Evolutionary conservation across 768 basidiomycete genomes (phyloP), one percentile per base, ranked within the genome.

Genomic region (Boletus patriciae): DNA sequence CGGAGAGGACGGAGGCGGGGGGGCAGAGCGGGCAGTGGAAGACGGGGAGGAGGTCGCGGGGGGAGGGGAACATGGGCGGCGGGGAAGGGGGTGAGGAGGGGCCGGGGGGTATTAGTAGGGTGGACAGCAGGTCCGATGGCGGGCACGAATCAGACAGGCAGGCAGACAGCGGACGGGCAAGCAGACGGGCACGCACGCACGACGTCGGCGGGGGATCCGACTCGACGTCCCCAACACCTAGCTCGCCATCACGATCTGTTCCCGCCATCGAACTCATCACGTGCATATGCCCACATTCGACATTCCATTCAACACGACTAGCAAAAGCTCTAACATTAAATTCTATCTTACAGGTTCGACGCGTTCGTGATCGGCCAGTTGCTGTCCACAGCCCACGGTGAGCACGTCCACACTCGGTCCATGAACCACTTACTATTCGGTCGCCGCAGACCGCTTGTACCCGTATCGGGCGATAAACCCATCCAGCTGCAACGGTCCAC

Each of bases 401-500:
- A 55, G 42, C 19, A 19, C 15, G 27, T 7, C 43, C 27, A 9
- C 38, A 15, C 38, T n/a, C 37, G 16, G 16, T 40, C 38, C 18
- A 40, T n/a, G 18, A 9, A 4, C 8, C 38, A 40, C 38, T 77
- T 72, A 95, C 94, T 97, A 96, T 55, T 80, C 83, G 19, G 80
- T 76, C 40, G 71, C 71, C 40, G 71, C 71, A 38, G 81, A 71
- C 40, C 93, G 83, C 73, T 78, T 87, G 79, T 83, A 98, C 7
- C 92, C 94, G 68, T 86, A 87, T 70, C 83, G 84, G 51, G 59
- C 63, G 60, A 90, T 85, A 70, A 94, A 99, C 1, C 70, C 74
- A 21, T 92, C 90, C 38, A 98, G 77, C 69, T 87, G 80, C 62
- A 85, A 85, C 1, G 96, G 97, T n/a, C 95, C 97, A 58, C 97